Conservation (phyloP, 208 protist genomes). For the Trypanosoma melophagium region DNA sequence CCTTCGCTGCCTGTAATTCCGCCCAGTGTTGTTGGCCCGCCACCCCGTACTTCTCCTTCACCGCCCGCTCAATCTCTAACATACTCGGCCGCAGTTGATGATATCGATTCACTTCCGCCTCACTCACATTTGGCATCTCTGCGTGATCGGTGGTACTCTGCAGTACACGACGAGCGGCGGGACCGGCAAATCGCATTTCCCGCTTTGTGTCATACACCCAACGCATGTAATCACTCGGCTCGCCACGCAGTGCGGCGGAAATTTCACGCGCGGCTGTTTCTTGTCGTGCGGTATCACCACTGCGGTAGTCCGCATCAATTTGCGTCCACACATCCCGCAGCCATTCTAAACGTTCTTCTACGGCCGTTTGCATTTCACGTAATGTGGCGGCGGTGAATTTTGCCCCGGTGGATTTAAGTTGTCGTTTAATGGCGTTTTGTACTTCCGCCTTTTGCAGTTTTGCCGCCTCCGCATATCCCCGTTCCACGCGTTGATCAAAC, state of each 20-base stretch:
- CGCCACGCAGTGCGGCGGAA: constrained; percentile 61
- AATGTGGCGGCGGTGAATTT: constrained; percentile 71
- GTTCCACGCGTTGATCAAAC: constrained; percentile 88
- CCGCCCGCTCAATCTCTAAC: constrained; percentile 68
- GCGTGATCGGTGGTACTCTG: constrained; percentile 45
- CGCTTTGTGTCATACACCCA: constrained; percentile 84
- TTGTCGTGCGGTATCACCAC: constrained; percentile 57
- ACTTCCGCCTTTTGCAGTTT: constrained; percentile 77
- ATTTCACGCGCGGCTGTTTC: constrained; percentile 73
- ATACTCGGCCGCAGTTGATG: constrained; percentile 66
- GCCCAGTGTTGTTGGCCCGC: constrained; percentile 86
- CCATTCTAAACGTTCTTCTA: constrained; percentile 75
- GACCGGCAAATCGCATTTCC: constrained; percentile 60
- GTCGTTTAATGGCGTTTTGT: constrained; percentile 80
- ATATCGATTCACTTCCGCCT: constrained; percentile 82
- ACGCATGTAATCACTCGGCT: constrained; percentile 83
- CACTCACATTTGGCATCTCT: constrained; percentile 70
- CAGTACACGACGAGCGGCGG: constrained; percentile 43
- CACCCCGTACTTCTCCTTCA: constrained; percentile 71
- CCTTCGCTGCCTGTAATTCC: constrained; percentile 83
- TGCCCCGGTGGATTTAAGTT: constrained; percentile 39
- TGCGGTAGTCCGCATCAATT: constrained; percentile 88
- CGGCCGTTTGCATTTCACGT: constrained; percentile 57
- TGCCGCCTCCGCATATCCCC: constrained; percentile 55
- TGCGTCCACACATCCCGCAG: constrained; percentile 87